phyloP scores from a whole-genome alignment of 495 filamentous ascomycete species.

The Glutinoglossum americanum region DNA sequence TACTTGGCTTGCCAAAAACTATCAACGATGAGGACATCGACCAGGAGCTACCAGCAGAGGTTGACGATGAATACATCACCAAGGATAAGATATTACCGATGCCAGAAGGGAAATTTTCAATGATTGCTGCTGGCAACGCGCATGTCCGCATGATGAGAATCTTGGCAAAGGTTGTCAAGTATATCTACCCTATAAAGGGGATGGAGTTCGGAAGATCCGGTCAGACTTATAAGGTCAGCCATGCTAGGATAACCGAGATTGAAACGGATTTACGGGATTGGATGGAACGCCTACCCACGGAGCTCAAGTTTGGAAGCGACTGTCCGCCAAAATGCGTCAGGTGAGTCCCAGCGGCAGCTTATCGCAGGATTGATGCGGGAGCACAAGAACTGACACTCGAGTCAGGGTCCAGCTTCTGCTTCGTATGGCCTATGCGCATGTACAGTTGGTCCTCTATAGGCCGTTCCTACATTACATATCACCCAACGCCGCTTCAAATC shows the following conservation, averaged over 20 bases:
- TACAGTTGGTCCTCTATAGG: slow-evolving; percentile 86
- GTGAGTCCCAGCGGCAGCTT: slow-evolving; percentile 24
- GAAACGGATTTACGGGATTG: slow-evolving; percentile 68
- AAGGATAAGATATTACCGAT: slow-evolving; percentile 48
- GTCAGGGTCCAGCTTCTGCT: slow-evolving; percentile 65
- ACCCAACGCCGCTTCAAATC: slow-evolving; percentile 25
- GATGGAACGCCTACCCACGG: slow-evolving; percentile 57
- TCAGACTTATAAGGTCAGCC: slow-evolving; percentile 57
- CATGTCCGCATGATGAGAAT: slow-evolving; percentile 61
- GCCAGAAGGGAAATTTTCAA: slow-evolving; percentile 50
- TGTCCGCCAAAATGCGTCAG: slow-evolving; percentile 50
- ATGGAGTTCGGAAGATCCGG: slow-evolving; percentile 24
- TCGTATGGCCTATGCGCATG: slow-evolving; percentile 71
- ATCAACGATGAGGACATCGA: slow-evolving; percentile 11
- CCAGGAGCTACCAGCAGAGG: slow-evolving; percentile 8
- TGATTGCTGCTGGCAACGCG: slow-evolving; percentile 65
- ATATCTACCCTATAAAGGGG: slow-evolving; percentile 75
- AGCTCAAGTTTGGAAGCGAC: slow-evolving; percentile 53
- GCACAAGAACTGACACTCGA: neutral
- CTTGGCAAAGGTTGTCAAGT: slow-evolving; percentile 64
- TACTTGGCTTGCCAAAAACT: slow-evolving; percentile 8
- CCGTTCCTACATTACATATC: slow-evolving; percentile 93
- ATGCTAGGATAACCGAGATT: slow-evolving; percentile 74
- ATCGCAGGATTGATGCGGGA: neutral
- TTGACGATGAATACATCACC: slow-evolving; percentile 23